Evolutionary conservation across 768 basidiomycete species (phyloP).

Genomic region (Boletus eberwhitei): DNA sequence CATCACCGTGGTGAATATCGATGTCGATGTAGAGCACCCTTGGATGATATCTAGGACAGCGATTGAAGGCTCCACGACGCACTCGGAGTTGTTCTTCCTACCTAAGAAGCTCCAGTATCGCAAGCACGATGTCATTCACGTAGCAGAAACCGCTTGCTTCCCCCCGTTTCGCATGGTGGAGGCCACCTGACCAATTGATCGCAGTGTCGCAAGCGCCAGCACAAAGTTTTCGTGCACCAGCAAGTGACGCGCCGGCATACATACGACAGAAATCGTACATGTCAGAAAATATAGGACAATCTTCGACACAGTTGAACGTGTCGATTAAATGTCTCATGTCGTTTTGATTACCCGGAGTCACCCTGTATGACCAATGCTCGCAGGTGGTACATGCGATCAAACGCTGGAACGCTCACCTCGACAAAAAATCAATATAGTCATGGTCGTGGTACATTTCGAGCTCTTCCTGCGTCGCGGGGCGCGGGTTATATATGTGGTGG

Average conservation of each 20-base stretch:
- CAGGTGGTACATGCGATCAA: not conserved
- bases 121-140: constrained; percentile 94
- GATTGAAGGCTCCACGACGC: not conserved
- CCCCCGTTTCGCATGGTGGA: constrained; percentile 97
- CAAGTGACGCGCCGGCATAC: constrained; percentile 90
- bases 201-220: constrained; percentile 91
- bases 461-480: constrained; percentile 85
- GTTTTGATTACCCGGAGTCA: constrained; percentile 65
- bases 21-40: constrained; percentile 98
- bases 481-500: constrained; percentile 86
- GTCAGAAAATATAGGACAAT: constrained; percentile 94
- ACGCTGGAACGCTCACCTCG: constrained; percentile 50
- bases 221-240: constrained; percentile 84
- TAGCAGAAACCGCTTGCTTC: constrained; percentile 99
- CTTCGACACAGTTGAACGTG: constrained; percentile 92
- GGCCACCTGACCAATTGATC: constrained; percentile 97
- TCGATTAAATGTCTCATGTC: constrained; percentile 78
- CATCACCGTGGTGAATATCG: constrained; percentile 98
- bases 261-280: constrained; percentile 93
- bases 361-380: not conserved
- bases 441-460: constrained; percentile 89
- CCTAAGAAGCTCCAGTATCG: constrained; percentile 89
- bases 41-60: constrained; percentile 70
- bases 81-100: constrained; percentile 27
- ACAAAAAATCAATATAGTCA: constrained; percentile 96